Evolutionary conservation across 2,329 filamentous ascomycete species (phyloP).

Genomic region (Calonectria montana): DNA sequence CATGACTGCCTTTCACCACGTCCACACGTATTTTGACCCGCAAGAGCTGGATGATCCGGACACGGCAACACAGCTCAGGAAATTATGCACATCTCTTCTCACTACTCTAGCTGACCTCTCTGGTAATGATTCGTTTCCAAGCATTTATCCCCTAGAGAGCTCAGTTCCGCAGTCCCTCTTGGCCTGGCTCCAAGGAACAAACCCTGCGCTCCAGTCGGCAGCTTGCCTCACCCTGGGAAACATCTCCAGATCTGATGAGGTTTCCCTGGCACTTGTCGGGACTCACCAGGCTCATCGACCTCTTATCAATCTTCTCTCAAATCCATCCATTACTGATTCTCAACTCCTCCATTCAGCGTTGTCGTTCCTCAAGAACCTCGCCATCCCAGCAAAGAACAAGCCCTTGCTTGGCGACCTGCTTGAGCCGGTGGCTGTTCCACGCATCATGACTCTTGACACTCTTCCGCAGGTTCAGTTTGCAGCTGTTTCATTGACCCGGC

Average conservation of each 20-base stretch:
- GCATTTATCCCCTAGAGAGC: constrained; percentile 55
- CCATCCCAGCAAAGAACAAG: constrained; percentile 69
- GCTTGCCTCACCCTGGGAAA: constrained; percentile 73
- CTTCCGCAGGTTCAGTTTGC: constrained; percentile 69
- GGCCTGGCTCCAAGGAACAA: constrained; percentile 57
- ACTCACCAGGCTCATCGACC: constrained; percentile 54
- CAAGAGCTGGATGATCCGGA: constrained; percentile 59
- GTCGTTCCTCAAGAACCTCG: constrained; percentile 73
- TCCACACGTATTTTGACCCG: constrained; percentile 55
- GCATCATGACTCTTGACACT: constrained; percentile 64
- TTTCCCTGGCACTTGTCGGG: constrained; percentile 62
- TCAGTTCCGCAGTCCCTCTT: constrained; percentile 55
- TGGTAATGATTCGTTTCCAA: constrained; percentile 59
- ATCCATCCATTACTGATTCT: constrained; percentile 53
- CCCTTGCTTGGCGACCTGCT: constrained; percentile 61
- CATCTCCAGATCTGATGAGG: constrained; percentile 67
- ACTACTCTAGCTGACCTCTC: constrained; percentile 65
- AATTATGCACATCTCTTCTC: constrained; percentile 62
- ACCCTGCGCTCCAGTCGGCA: constrained; percentile 62
- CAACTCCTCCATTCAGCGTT: constrained; percentile 69
- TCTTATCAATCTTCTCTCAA: constrained; percentile 58
- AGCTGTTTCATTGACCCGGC: constrained; percentile 67
- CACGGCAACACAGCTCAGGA: constrained; percentile 55
- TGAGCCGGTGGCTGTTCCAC: constrained; percentile 58
- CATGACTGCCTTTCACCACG: constrained; percentile 60